phyloP scores from a whole-genome alignment of 352 stramenopile genomes.

The Globisporangium megalacanthum region DNA sequence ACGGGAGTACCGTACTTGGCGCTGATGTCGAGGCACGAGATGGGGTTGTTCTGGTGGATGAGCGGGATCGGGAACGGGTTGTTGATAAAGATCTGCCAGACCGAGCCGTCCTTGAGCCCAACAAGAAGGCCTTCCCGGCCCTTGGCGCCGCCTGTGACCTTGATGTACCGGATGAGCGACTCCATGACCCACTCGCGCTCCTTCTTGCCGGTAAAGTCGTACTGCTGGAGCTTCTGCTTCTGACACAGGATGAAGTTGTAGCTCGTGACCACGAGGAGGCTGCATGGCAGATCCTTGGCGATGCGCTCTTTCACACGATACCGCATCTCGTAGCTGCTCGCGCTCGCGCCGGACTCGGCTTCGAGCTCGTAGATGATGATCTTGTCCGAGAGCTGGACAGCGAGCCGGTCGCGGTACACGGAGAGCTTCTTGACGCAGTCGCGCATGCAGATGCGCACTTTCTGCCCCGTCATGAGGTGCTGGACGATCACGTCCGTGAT shows the following conservation, averaged over 20 bases:
- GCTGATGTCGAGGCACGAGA: constrained; percentile 88
- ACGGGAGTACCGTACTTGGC: constrained; percentile 49
- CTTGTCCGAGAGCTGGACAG: constrained; percentile 91
- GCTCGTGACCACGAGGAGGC: constrained; percentile 86
- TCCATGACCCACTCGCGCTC: constrained; percentile 87
- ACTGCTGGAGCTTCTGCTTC: constrained; percentile 92
- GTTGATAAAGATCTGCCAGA: constrained; percentile 93
- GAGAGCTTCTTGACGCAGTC: constrained; percentile 94
- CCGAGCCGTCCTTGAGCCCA: constrained; percentile 87
- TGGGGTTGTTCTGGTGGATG: constrained; percentile 79
- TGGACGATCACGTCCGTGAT: constrained; percentile 95
- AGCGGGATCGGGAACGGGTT: constrained; percentile 94
- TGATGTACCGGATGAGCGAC: constrained; percentile 88
- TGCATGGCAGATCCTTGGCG: constrained; percentile 78
- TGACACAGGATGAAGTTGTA: constrained; percentile 91
- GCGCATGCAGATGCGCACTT: constrained; percentile 93
- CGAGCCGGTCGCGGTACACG: constrained; percentile 90
- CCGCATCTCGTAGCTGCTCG: constrained; percentile 88
- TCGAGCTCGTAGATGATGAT: constrained; percentile 94
- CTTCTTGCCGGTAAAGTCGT: constrained; percentile 85
- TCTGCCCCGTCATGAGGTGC: constrained; percentile 93
- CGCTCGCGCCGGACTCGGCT: constrained; percentile 31
- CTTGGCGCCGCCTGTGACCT: constrained; percentile 86
- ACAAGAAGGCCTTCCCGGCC: constrained; percentile 89
- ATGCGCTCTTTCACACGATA: constrained; percentile 91